phyloP scores from a whole-genome alignment of 306 rosid species.

The Citrullus mucosospermus region DNA sequence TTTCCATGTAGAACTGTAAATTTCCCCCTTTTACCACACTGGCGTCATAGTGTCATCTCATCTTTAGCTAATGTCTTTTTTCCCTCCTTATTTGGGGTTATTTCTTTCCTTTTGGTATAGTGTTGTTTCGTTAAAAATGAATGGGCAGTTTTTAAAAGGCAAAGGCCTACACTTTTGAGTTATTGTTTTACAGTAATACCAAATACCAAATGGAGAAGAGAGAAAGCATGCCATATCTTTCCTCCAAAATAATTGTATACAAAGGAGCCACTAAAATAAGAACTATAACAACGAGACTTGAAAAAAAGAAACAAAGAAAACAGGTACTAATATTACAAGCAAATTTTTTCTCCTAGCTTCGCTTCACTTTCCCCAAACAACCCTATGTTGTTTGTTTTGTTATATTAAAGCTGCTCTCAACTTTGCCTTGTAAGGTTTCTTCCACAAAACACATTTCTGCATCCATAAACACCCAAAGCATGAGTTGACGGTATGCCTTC shows the following conservation, averaged over 20 bases:
- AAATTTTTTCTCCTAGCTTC: not conserved
- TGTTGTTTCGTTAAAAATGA: not conserved
- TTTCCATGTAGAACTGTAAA: not conserved
- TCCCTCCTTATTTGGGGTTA: not conserved
- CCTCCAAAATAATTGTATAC: not conserved
- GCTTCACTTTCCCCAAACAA: not conserved
- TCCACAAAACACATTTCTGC: constrained; percentile 12
- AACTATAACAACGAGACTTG: not conserved
- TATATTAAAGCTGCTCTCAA: not conserved
- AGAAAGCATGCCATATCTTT: not conserved
- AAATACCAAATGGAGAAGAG: not conserved
- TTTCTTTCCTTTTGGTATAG: not conserved
- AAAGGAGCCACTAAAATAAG: not conserved
- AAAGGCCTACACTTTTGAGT: not conserved
- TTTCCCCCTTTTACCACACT: not conserved
- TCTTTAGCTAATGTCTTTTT: not conserved
- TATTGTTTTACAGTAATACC: not conserved
- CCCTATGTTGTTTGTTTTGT: not conserved
- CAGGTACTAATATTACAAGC: not conserved
- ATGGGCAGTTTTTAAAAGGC: not conserved
- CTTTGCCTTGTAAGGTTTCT: not conserved
- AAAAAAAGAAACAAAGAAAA: too few species aligned
- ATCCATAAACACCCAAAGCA: not conserved
- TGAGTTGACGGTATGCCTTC: too few species aligned
- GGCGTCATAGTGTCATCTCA: not conserved